Evolutionary conservation across 495 filamentous ascomycete species (phyloP).

Genomic region (Annulohypoxylon bovei): DNA sequence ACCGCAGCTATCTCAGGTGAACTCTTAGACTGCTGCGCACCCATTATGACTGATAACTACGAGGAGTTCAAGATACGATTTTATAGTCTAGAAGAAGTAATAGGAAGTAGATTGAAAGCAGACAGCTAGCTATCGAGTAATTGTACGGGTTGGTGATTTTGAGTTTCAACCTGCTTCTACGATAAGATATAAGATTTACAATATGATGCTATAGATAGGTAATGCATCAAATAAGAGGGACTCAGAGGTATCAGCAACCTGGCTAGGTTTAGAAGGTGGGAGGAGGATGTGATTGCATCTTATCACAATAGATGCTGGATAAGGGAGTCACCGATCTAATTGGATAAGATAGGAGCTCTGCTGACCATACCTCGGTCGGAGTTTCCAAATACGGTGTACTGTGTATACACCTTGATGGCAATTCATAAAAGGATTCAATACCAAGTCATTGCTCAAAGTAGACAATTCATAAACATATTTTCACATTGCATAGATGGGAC

Average conservation of each 20-base stretch:
- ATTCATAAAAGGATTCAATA: too few relatives aligned
- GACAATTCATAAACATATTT: neutral
- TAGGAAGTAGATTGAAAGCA: neutral
- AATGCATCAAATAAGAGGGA: neutral
- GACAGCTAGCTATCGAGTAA: neutral
- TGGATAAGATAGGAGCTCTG: constrained; percentile 2
- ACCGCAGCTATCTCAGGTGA: constrained; percentile 31
- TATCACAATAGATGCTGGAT: constrained; percentile 27
- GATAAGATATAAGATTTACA: neutral
- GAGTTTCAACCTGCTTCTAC: neutral
- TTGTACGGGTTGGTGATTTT: neutral
- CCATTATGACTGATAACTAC: constrained; percentile 51
- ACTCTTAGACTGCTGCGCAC: constrained; percentile 56
- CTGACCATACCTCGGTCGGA: neutral
- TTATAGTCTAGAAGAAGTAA: neutral
- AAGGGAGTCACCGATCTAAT: constrained; percentile 10
- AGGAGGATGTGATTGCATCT: constrained; percentile 21
- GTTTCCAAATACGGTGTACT: neutral
- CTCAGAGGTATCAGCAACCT: constrained; percentile 1
- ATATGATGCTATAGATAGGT: neutral
- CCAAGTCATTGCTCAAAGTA: neutral
- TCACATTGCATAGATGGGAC: neutral
- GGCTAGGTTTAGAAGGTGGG: constrained; percentile 36
- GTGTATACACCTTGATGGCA: constrained; percentile 4
- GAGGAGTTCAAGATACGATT: too few relatives aligned